Evolutionary conservation across 1,284 basidiomycete species (phyloP).

Genomic region (Leccinum pallidistipes): DNA sequence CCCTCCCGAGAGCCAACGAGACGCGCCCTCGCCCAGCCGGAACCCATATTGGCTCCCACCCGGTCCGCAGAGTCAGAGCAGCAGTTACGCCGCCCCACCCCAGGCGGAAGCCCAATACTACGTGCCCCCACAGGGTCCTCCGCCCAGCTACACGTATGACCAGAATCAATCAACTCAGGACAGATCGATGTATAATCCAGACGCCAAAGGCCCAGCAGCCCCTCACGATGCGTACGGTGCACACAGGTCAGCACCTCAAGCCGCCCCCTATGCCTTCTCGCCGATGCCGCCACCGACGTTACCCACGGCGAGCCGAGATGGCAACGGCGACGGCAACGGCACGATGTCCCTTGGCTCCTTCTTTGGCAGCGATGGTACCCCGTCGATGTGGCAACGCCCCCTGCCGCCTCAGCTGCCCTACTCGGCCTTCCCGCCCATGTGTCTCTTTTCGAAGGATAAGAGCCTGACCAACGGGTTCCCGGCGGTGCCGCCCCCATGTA

Average conservation of each 20-base stretch:
- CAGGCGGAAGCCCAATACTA: neutral
- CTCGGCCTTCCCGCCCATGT: constrained; percentile 31
- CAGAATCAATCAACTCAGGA: constrained; percentile 5
- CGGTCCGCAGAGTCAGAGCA: constrained; percentile 14
- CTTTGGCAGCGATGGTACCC: constrained; percentile 29
- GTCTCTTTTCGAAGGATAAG: constrained; percentile 27
- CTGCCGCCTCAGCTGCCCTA: constrained; percentile 18
- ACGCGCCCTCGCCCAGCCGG: constrained; percentile 9
- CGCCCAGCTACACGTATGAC: constrained; percentile 20
- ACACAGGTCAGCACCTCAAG: neutral
- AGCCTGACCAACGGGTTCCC: constrained; percentile 27
- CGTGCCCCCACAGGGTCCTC: constrained; percentile 17
- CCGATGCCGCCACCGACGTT: neutral
- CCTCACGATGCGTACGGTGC: neutral
- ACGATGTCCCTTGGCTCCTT: constrained; percentile 25
- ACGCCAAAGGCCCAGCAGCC: neutral
- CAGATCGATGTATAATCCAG: neutral
- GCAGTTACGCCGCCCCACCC: neutral
- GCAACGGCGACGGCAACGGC: neutral
- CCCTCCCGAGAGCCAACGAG: constrained; percentile 5
- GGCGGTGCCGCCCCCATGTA: constrained; percentile 32
- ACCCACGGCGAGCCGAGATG: neutral
- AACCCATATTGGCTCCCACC: constrained; percentile 5
- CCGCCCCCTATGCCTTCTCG: neutral
- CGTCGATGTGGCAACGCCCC: constrained; percentile 30